Conservation (phyloP, 768 basidiomycete genomes). For the Infundibulicybe gibba region DNA sequence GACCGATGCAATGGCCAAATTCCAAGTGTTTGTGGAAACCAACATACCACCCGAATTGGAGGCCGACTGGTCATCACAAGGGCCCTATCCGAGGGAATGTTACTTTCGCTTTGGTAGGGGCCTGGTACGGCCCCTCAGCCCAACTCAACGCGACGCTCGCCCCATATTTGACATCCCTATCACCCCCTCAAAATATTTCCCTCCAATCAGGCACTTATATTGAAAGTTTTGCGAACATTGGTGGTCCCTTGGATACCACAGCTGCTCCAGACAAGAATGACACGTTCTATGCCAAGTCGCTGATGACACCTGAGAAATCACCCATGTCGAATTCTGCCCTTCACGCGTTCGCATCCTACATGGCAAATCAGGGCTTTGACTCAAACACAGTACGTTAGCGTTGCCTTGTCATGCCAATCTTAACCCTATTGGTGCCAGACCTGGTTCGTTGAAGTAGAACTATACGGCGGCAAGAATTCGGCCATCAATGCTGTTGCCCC, state of each 20-base stretch:
- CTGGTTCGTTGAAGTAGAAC: too few relatives aligned
- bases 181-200: too few relatives aligned
- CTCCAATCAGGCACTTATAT: too few relatives aligned
- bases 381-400: conserved; percentile 21
- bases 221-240: conserved; percentile 17
- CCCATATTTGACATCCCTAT: too few relatives aligned
- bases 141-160: too few relatives aligned
- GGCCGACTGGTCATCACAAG: conserved; percentile 26
- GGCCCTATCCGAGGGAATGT: conserved; percentile 26
- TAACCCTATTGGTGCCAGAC: too few relatives aligned
- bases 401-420: conserved; percentile 12
- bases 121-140: conserved; percentile 30
- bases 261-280: too few relatives aligned
- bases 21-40: conserved; percentile 29
- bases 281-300: too few relatives aligned
- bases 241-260: conserved; percentile 23
- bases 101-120: conserved; percentile 27
- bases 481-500: too few relatives aligned
- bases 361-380: conserved; percentile 37
- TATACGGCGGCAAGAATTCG: too few relatives aligned
- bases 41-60: conserved; percentile 31
- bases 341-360: conserved; percentile 31
- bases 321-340: too few relatives aligned
- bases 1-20: conserved; percentile 25
- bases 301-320: too few relatives aligned